Evolutionary conservation across 1,284 basidiomycete species (phyloP), one percentile per base, ranked within the genome.

Genomic region (Moesziomyces sp.): DNA sequence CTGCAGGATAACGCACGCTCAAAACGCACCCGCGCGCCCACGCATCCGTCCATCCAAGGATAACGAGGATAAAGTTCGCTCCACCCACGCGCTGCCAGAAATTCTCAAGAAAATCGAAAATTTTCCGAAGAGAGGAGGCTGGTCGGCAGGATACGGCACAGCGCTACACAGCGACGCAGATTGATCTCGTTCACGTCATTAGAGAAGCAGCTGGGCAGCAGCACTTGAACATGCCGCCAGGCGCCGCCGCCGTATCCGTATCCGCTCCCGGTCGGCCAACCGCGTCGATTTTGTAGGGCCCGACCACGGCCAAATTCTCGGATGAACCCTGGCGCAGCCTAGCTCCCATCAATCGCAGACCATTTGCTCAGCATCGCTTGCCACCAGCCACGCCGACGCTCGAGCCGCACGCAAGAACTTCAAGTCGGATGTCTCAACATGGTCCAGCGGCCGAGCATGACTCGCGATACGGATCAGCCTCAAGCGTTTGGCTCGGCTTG

Each of bases 231-330:
- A 13, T 35, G 16, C 16, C 5, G 35, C 35, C 35, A 35, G 6
- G 6, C 6, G 26, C 26, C 26, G 26, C 26, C 26, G 26, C 26
- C 26, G 26, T 28, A 28, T 28, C 26, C 26, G 26, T 28, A 28
- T 28, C 26, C 26, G 26, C 26, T 5, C 26, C 26, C 26, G 35
- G 13, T 35, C 35, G 35, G 35, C 35, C 35, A 40, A 18, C 3
- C 14, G 38, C 38, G 38, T 47, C 40, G 30, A 19, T 56, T 49
- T 38, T 50, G 30, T 34, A 52, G 48, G 49, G 49, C 38, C 14
- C n/a, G 43, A n/a, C 35, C 16, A 54, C 56, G 52, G 51, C 48
- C 56, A 58, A 65, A 65, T 52, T 59, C 26, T 65, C 62, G 62
- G 62, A 24, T 55, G 56, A 54, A 58, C 56, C 54, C 38, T 56